Evolutionary conservation across 768 basidiomycete species (phyloP).

Genomic region (Lactarius psammicola): DNA sequence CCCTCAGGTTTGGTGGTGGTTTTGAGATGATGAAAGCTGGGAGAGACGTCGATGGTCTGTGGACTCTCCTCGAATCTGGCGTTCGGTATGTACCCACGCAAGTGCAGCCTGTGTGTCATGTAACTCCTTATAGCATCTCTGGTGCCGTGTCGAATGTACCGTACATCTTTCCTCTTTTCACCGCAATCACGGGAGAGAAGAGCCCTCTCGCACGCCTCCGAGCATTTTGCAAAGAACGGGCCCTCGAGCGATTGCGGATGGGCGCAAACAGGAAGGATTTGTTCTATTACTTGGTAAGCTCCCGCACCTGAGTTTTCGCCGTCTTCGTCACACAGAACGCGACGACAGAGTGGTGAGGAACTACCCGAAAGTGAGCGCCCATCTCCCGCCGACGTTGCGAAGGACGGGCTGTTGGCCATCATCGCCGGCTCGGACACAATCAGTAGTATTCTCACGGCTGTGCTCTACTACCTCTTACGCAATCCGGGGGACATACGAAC

Average conservation of each 20-base stretch:
- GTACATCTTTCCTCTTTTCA: neutral
- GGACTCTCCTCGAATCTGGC: neutral
- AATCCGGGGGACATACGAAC: neutral
- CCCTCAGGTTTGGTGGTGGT: neutral
- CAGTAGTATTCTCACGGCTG: neutral
- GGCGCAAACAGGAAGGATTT: conserved; percentile 34
- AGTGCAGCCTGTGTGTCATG: neutral
- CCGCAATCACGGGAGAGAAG: neutral
- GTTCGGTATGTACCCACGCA: neutral
- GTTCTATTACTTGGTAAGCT: conserved; percentile 40
- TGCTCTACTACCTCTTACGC: neutral
- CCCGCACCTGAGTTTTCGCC: neutral
- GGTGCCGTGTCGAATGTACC: neutral
- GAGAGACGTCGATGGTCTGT: neutral
- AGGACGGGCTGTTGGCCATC: neutral
- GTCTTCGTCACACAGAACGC: neutral
- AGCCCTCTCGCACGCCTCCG: neutral
- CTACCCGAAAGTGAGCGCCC: neutral
- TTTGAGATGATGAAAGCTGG: neutral
- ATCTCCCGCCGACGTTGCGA: neutral
- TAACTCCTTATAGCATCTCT: neutral
- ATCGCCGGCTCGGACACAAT: conserved; percentile 6
- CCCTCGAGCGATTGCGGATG: conserved; percentile 3
- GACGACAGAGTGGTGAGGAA: conserved; percentile 6
- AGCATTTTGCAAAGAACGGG: neutral